Base-by-base conservation (phyloP, 2,329 filamentous ascomycete genomes). In the Hypoxylon sp. region DNA sequence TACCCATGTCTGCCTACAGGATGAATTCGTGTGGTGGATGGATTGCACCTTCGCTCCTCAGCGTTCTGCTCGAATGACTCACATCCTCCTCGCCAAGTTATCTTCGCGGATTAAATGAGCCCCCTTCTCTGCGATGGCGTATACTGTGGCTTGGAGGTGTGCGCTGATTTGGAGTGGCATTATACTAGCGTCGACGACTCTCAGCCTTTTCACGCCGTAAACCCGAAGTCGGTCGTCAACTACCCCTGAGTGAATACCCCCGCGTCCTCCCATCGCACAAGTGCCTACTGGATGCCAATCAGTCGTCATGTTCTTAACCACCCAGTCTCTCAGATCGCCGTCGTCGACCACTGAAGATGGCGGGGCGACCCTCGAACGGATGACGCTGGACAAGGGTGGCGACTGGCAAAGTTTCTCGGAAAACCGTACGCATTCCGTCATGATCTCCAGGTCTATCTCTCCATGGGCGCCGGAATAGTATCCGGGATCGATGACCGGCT, bases 221-320 rank as follows among this genome's bases (percentile, higher is more conserved):
- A 74, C 72, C 17, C 65, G 56, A 19, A 72, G 46, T 14, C 63
- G 56, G n/a, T 59, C 60, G 28, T 74, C 66, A 1, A 74, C 71
- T 6, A 74, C 72, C 30, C 80, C 82, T 13, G 50, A 34, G 7
- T 59, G 28, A 14, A 70, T 65, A 5, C 73, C 74, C 0, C 63
- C 41, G 2, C 19, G 49, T 1, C 75, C 77, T 10, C 82, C 82
- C 80, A 84, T 80, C 0, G 82, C 78, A 52, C 80, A 82, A 0
- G 80, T 82, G 1, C 81, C 82, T 11, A 68, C 75, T n/a, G 76
- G 76, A 70, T 83, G 81, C 70, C 80, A 83, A 56, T 80, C 77
- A 10, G 78, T 78, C 21, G 75, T 74, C 64, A 76, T 67, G 70
- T 79, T 62, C 51, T 77, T 62, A 41, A 79, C 76, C 68, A 83